Base-by-base conservation (phyloP, 306 rosid genomes). In the Pueraria montana region DNA sequence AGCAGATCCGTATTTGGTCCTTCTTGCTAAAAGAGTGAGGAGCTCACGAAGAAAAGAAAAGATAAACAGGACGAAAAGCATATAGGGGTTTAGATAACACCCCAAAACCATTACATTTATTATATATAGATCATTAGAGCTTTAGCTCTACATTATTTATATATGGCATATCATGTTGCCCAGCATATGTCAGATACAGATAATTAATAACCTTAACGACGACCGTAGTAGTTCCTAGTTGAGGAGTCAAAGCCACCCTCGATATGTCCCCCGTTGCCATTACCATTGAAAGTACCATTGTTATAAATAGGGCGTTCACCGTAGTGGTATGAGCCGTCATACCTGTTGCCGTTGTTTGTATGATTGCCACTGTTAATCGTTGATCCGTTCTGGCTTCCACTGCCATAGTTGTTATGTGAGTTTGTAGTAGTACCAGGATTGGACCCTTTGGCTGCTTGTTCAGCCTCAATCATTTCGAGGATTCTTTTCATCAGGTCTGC, bases 211-310 rank as follows among this genome's bases (percentile, higher is more conserved):
- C 3, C 5, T 1, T 58, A 21, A 23, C 10, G 11, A 0, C 62
- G 9, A 18, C 27, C 13, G 10, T 20, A 20, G 11, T 70, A 46
- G 55, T 68, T 45, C 6, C 8, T 43, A 4, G 53, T 34, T 34
- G 40, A 34, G 40, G 40, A 34, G 40, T 34, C 8, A 20, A 83
- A 76, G 45, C 61, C 40, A 42, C 78, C 82, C 1, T 21, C 12
- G 4, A 77, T 4, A 8, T 45, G 6, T 13, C 58, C 78, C 1
- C 79, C 82, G 4, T 83, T 77, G 32, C 78, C 86, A 58, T 76
- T 17, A 8, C 82, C 86, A 46, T 12, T 8, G 52, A 67, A 18
- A 52, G 4, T 32, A 5, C 58, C 78, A 16, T 26, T 12, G 24
- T 76, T 76, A n/a, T 76, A 43, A 14, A 59, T 0, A 2, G 11